Evolutionary conservation across 331 rosid species (phyloP), one percentile per base, ranked within the genome.

Genomic region (Erythrophleum ivorense): DNA sequence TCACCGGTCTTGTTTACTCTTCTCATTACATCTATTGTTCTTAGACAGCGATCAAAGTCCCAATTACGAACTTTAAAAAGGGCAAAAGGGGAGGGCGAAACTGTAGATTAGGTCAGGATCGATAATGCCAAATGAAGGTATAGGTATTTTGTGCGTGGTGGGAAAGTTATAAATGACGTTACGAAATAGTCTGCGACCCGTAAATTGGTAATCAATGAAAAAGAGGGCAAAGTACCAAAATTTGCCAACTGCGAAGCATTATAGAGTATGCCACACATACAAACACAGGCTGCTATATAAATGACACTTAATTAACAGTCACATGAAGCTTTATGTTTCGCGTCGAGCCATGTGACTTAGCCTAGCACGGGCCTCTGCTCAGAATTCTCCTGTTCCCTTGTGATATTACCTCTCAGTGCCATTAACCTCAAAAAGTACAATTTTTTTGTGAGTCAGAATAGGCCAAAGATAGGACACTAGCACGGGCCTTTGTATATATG

Each of bases 371-470:
- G 59, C 7, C 14, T 54, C 18, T 69, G 75, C 73, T 62, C 78
- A 38, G 8, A 19, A 53, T 68, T 33, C 67, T 43, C 19, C 89
- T 87, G 84, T 89, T 81, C 74, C 88, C 92, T 83, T 85, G 89
- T 87, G 92, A 89, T 38, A 46, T 43, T 62, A 65, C 64, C 78
- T 73, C n/a, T 57, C 49, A 11, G 62, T 73, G 18, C 40, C 49
- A 36, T 53, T 24, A 46, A n/a, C 73, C 24, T n/a, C 72, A 0
- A 19, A 62, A 73, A 53, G 65, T 67, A 67, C 78, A 16, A 57
- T 57, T 19, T 64, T 57, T 76, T 80, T 40, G 11, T 18, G 21
- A 14, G 13, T 14, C 16, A 46, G 41, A 13, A 13, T 71, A n/a
- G 19, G 19, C 52, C 75, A 21, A 24, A 43, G 11, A 71, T 13